Evolutionary conservation across 2,329 filamentous ascomycete species (phyloP).

Genomic region (Neospermospora avenae): DNA sequence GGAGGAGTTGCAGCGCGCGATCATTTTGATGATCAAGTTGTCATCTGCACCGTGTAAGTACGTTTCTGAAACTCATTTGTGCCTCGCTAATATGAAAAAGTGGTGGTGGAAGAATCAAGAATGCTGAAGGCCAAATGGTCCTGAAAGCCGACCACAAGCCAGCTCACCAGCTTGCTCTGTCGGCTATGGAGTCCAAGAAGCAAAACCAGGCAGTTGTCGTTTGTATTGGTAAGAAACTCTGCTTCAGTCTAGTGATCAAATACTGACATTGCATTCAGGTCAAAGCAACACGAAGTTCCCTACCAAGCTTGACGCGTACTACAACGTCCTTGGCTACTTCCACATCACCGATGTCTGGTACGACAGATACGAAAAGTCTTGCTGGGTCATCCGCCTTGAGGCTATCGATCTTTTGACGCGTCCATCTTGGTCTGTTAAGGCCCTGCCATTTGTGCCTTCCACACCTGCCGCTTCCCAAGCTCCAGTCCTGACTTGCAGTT

Average conservation of each 20-base stretch:
- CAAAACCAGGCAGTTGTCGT: conserved; percentile 26
- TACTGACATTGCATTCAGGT: conserved; percentile 38
- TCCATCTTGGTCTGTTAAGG: conserved; percentile 57
- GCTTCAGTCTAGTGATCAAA: background rate
- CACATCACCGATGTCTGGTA: conserved; percentile 66
- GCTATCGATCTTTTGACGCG: conserved; percentile 50
- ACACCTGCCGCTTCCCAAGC: conserved; percentile 20
- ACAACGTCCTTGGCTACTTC: conserved; percentile 67
- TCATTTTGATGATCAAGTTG: conserved; percentile 55
- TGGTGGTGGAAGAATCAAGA: conserved; percentile 50
- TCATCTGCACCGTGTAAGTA: conserved; percentile 61
- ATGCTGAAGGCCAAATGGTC: conserved; percentile 40
- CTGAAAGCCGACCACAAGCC: background rate
- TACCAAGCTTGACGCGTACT: conserved; percentile 52
- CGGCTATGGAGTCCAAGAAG: background rate
- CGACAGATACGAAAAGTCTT: conserved; percentile 46
- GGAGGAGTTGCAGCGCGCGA: conserved; percentile 51
- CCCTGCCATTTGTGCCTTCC: conserved; percentile 31
- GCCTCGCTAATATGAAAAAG: conserved; percentile 35
- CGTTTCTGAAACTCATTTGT: background rate
- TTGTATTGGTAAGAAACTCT: conserved; percentile 47
- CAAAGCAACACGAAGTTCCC: conserved; percentile 46
- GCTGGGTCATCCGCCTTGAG: conserved; percentile 61
- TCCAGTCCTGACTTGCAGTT: conserved; percentile 36
- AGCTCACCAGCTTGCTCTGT: background rate